Evolutionary conservation across 305 asterid genomes (phyloP).

Genomic region (Euphrasia arctica): DNA sequence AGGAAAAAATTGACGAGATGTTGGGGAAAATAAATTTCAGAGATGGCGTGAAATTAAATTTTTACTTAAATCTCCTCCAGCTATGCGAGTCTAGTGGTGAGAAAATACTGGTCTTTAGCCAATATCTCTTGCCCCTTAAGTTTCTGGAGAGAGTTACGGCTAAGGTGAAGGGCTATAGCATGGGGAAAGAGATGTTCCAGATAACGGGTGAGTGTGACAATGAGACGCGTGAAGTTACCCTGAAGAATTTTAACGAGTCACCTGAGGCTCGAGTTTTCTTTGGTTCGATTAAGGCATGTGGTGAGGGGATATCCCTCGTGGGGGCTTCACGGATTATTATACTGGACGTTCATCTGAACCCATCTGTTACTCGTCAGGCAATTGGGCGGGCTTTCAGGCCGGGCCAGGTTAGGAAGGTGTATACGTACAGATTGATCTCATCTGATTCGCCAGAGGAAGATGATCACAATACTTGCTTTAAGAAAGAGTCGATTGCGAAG

Average conservation of each 20-base stretch:
- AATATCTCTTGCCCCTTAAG: slow-evolving; percentile 79
- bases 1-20: slow-evolving; percentile 59
- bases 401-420: slow-evolving; percentile 86
- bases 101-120: slow-evolving; percentile 86
- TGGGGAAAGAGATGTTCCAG: slow-evolving; percentile 83
- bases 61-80: slow-evolving; percentile 82
- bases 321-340: slow-evolving; percentile 91
- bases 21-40: slow-evolving; percentile 55
- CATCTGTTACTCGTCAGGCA: slow-evolving; percentile 96
- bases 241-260: slow-evolving; percentile 71
- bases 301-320: slow-evolving; percentile 95
- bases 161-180: slow-evolving; percentile 57
- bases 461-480: slow-evolving; percentile 85
- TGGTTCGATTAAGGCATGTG: slow-evolving; percentile 94
- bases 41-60: slow-evolving; percentile 86
- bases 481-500: slow-evolving; percentile 86
- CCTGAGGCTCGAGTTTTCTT: slow-evolving; percentile 88
- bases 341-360: slow-evolving; percentile 83
- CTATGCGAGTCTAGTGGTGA: slow-evolving; percentile 84
- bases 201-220: slow-evolving; percentile 86
- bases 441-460: slow-evolving; percentile 76
- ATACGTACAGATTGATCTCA: slow-evolving; percentile 71
- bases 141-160: slow-evolving; percentile 76
- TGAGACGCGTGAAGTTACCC: slow-evolving; percentile 61
- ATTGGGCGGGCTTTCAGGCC: slow-evolving; percentile 98